Base-by-base conservation (phyloP, 768 basidiomycete species). In the Leucocoprinus sp. region DNA sequence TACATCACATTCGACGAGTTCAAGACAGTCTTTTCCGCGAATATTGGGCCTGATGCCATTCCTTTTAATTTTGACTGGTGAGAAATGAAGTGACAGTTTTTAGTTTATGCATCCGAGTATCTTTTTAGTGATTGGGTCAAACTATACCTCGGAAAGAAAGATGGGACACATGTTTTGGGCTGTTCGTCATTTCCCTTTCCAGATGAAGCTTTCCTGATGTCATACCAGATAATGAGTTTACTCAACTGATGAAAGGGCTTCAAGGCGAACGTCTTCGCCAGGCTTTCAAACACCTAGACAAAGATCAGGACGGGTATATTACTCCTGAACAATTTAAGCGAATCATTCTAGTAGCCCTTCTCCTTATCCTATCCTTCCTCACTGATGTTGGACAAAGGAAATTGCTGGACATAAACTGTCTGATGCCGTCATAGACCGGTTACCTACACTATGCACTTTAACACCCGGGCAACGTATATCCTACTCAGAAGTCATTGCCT, bases 251-350 rank as follows among this genome's bases (percentile, higher is more conserved):
- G 91, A 98, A 97, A 65, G 95, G 93, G 34, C 76, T 97, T 45
- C 96, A 97, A 68, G 96, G 93, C 58, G 96, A 99, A 66, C 83
- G 96, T 24, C 71, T 99, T 44, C 86, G 96, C 50, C 96, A 99
- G 66, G 86, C 93, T 19, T 99, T 98, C 72, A 86, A 80, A 67
- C 80, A 82, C 64, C 74, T 98, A 59, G 95, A 98, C 64, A 67
- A 72, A 39, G 85, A 95, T 59, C 79, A 86, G 58, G 89, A 95
- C 58, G 96, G 96, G 36, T 91, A 95, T 67, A 97, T 99, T 64
- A 72, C 70, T 52, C 88, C 93, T 14, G 88, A 91, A 42, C 82
- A 97, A 59, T 98, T 98, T 67, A 92, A 96, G 62, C 80, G 78
- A 52, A 98, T 98, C 60, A 91, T 99, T 60, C 64, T 93, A 64